Evolutionary conservation across 345 rosid genomes (phyloP).

Genomic region (Streptanthus diversifolius): DNA sequence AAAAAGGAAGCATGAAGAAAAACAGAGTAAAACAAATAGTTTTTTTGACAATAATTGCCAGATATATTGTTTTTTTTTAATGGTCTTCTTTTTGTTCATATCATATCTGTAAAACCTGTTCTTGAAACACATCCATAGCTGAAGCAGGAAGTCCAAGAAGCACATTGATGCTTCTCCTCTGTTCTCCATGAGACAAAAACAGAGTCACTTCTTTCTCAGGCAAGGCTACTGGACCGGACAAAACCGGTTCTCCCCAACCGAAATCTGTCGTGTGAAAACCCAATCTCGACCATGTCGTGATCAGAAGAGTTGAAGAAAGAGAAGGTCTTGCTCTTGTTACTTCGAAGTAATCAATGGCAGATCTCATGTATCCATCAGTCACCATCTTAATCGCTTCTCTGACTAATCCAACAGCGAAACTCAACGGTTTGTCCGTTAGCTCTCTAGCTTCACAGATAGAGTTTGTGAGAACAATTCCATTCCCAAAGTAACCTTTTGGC

Average conservation of each 20-base stretch:
- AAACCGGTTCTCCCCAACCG: slow-evolving; percentile 88
- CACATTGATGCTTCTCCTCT: slow-evolving; percentile 80
- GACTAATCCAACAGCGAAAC: slow-evolving; percentile 58
- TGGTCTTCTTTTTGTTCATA: not conserved
- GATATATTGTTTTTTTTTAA: not conserved
- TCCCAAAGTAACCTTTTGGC: slow-evolving; percentile 84
- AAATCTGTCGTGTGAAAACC: slow-evolving; percentile 76
- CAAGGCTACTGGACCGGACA: slow-evolving; percentile 81
- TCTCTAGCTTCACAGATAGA: slow-evolving; percentile 65
- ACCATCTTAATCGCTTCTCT: slow-evolving; percentile 74
- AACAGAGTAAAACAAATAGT: slow-evolving; percentile 25
- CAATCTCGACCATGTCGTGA: slow-evolving; percentile 87
- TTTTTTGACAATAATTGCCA: slow-evolving; percentile 14
- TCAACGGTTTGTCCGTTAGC: slow-evolving; percentile 53
- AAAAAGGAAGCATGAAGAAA: not conserved
- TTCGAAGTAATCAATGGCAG: slow-evolving; percentile 92
- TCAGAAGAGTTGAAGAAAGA: slow-evolving; percentile 70
- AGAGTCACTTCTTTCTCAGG: slow-evolving; percentile 88
- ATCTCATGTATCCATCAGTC: slow-evolving; percentile 79
- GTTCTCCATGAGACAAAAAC: slow-evolving; percentile 78
- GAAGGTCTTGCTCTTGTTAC: slow-evolving; percentile 81
- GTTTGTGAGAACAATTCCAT: slow-evolving; percentile 80
- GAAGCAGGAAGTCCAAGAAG: slow-evolving; percentile 81
- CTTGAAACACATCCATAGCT: slow-evolving; percentile 68
- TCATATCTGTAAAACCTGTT: slow-evolving; percentile 45